phyloP scores from a whole-genome alignment of 1,139 yeast species.

The Suhomyces taliae region DNA sequence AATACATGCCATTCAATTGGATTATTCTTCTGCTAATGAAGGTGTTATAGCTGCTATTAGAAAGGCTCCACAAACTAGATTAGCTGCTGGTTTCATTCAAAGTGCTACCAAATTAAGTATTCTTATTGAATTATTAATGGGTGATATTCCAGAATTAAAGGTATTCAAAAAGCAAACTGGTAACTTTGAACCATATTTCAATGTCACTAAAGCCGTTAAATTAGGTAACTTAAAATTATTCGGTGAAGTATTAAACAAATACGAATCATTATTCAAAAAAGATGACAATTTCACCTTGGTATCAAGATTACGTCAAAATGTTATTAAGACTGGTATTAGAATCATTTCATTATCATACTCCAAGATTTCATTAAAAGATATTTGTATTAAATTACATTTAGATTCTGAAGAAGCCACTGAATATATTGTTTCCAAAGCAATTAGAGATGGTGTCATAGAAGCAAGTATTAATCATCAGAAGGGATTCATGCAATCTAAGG shows the following conservation, averaged over 20 bases:
- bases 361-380: conserved; percentile 85
- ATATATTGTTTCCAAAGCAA: conserved; percentile 94
- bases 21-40: conserved; percentile 88
- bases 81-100: conserved; percentile 85
- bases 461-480: conserved; percentile 89
- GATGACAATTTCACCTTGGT: conserved; percentile 88
- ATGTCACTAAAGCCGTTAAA: conserved; percentile 88
- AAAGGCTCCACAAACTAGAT: conserved; percentile 92
- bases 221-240: conserved; percentile 86
- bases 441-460: conserved; percentile 96
- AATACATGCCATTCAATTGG: conserved; percentile 88
- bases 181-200: conserved; percentile 73
- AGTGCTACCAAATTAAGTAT: conserved; percentile 87
- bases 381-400: conserved; percentile 83
- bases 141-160: conserved; percentile 93
- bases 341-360: conserved; percentile 90
- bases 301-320: conserved; percentile 90
- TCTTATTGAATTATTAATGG: conserved; percentile 88
- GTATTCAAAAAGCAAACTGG: conserved; percentile 67
- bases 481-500: conserved; percentile 91
- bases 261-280: conserved; percentile 59
- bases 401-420: conserved; percentile 97
- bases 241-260: conserved; percentile 67
- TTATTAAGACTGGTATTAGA: conserved; percentile 95
- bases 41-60: conserved; percentile 90